phyloP scores from a whole-genome alignment of 1,284 basidiomycete genomes.

The Kwoniella shivajii region DNA sequence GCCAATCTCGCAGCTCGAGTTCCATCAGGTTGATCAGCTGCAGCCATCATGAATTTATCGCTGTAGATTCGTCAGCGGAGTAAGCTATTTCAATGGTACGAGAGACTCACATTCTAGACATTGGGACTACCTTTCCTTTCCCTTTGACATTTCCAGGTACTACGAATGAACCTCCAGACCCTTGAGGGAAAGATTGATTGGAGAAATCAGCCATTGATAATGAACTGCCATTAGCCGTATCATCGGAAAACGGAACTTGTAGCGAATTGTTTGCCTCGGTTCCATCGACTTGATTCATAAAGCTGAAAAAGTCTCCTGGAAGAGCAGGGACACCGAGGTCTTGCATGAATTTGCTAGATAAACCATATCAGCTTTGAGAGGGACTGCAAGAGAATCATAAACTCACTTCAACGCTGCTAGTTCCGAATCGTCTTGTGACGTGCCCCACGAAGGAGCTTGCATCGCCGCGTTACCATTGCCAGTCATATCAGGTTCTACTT shows the following conservation, averaged over 20 bases:
- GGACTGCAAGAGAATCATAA: background rate
- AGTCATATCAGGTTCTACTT: constrained; percentile 3
- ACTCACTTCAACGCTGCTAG: constrained; percentile 41
- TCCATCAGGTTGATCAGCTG: constrained; percentile 91
- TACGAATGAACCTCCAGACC: background rate
- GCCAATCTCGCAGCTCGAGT: constrained; percentile 87
- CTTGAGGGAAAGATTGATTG: background rate
- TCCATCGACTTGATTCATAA: constrained; percentile 17
- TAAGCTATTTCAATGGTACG: background rate
- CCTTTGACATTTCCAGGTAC: constrained; percentile 18
- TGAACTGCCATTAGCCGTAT: constrained; percentile 2
- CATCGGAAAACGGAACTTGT: constrained; percentile 23
- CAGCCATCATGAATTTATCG: constrained; percentile 88
- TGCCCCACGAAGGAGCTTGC: constrained; percentile 14
- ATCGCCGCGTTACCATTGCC: background rate
- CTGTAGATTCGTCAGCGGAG: constrained; percentile 48
- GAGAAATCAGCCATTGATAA: constrained; percentile 9
- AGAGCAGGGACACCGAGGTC: constrained; percentile 48
- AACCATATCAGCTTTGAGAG: background rate
- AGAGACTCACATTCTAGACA: constrained; percentile 36
- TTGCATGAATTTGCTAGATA: constrained; percentile 48
- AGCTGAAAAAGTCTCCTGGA: constrained; percentile 46
- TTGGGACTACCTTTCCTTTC: constrained; percentile 28
- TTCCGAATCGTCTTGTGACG: constrained; percentile 31
- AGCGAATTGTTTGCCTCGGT: constrained; percentile 30